Evolutionary conservation across 1,284 basidiomycete species (phyloP).

Genomic region (Ceratobasidium sp.): DNA sequence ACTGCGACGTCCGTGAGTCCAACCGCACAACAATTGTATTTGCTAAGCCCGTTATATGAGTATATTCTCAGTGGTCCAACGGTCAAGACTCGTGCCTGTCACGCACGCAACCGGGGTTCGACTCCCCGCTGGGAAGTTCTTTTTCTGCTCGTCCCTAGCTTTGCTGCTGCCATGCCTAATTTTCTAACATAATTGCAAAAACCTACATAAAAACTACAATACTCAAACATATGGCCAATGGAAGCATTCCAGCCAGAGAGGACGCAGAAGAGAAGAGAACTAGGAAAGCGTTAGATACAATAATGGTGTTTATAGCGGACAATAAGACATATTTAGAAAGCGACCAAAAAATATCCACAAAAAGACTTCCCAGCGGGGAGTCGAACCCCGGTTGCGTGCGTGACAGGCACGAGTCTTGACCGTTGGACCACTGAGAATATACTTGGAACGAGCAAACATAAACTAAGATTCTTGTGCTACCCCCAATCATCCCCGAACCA

Average conservation of each 20-base stretch:
- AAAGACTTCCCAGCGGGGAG: conserved; percentile 27
- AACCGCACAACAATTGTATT: neutral
- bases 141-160: neutral
- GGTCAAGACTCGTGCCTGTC: conserved; percentile 24
- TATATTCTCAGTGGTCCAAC: conserved; percentile 40
- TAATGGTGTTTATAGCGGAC: no score
- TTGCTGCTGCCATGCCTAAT: no score
- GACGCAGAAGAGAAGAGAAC: no score
- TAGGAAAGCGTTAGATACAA: no score
- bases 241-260: no score
- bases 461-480: no score
- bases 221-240: no score
- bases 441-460: no score
- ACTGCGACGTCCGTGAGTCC: neutral
- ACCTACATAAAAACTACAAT: no score
- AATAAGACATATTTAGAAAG: no score
- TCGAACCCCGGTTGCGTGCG: conserved; percentile 36
- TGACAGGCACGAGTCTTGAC: conserved; percentile 21
- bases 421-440: conserved; percentile 41
- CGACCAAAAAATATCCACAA: neutral
- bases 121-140: conserved; percentile 32
- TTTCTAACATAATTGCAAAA: neutral
- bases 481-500: no score
- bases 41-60: neutral
- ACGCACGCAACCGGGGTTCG: conserved; percentile 30